Conservation (phyloP, 192 early-diverging fungal species). For the Coemansia sp. region DNA sequence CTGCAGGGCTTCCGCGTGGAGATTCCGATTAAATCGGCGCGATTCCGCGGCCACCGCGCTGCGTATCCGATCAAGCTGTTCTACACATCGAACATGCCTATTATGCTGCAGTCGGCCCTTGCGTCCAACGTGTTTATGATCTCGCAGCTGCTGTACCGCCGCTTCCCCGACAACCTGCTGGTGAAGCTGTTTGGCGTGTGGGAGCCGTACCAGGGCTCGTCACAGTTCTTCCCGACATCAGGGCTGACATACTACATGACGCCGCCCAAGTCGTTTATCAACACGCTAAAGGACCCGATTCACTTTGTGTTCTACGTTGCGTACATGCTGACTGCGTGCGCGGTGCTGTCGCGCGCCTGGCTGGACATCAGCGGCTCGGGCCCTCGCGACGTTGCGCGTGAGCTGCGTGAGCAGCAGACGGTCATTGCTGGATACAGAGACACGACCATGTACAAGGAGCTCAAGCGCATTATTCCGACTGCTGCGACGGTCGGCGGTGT, state of each 20-base stretch:
- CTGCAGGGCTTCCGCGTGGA: slow-evolving; percentile 99
- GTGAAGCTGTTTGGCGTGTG: slow-evolving; percentile 94
- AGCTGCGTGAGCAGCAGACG: slow-evolving; percentile 97
- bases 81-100: slow-evolving; percentile 99
- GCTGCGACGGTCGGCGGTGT: slow-evolving; percentile 98
- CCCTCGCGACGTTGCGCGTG: slow-evolving; percentile 94
- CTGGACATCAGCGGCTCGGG: slow-evolving; percentile 98
- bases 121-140: slow-evolving; percentile 98
- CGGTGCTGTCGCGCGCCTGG: slow-evolving; percentile 97
- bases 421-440: slow-evolving; percentile 94
- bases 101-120: slow-evolving; percentile 98
- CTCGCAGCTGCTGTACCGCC: slow-evolving; percentile 96
- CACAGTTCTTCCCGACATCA: slow-evolving; percentile 87
- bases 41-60: slow-evolving; percentile 95
- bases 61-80: slow-evolving; percentile 99
- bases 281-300: slow-evolving; percentile 87
- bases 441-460: slow-evolving; percentile 98
- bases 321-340: slow-evolving; percentile 95
- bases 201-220: slow-evolving; percentile 94
- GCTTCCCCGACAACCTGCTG: slow-evolving; percentile 95
- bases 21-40: slow-evolving; percentile 96
- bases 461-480: slow-evolving; percentile 97
- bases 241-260: slow-evolving; percentile 99
- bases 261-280: slow-evolving; percentile 84
- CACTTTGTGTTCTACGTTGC: slow-evolving; percentile 92